Conservation (phyloP, 2,329 filamentous ascomycete genomes). For the Colletotrichum neosansevieriae region DNA sequence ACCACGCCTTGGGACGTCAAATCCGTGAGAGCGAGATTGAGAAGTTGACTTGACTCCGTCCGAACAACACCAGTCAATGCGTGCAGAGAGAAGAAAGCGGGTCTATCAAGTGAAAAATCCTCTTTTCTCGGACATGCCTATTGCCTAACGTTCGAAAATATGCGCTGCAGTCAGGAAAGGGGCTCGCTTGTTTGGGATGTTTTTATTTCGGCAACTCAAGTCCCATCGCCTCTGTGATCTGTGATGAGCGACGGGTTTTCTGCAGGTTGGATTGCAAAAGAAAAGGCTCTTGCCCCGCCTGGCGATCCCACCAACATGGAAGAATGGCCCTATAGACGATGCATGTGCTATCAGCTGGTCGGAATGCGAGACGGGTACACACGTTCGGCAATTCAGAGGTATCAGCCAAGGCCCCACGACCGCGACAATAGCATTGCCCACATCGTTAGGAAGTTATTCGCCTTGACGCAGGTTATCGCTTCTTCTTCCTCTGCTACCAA, state of each 20-base stretch:
- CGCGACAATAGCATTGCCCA: background rate
- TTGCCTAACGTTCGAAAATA: too few species aligned
- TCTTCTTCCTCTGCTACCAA: background rate
- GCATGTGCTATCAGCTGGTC: too few species aligned
- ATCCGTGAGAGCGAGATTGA: too few species aligned
- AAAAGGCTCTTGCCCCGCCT: background rate
- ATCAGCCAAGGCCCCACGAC: background rate
- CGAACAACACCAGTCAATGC: too few species aligned
- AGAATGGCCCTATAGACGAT: too few species aligned
- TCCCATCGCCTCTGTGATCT: background rate
- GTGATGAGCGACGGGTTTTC: background rate
- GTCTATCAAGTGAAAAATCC: too few species aligned
- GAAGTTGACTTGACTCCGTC: too few species aligned
- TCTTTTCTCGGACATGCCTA: too few species aligned
- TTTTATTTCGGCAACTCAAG: constrained; percentile 3
- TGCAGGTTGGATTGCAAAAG: background rate
- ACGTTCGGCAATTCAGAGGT: constrained; percentile 1
- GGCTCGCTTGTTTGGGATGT: background rate
- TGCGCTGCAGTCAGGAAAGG: constrained; percentile 1
- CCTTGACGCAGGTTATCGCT: background rate
- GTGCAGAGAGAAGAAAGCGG: too few species aligned
- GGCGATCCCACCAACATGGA: too few species aligned
- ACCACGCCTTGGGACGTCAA: constrained; percentile 2
- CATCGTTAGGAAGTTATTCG: background rate
- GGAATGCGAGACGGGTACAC: background rate